Evolutionary conservation across 2,329 filamentous ascomycete species (phyloP), one percentile per base, ranked within the genome.

Genomic region (Graphilbum ipis-grandicollis): DNA sequence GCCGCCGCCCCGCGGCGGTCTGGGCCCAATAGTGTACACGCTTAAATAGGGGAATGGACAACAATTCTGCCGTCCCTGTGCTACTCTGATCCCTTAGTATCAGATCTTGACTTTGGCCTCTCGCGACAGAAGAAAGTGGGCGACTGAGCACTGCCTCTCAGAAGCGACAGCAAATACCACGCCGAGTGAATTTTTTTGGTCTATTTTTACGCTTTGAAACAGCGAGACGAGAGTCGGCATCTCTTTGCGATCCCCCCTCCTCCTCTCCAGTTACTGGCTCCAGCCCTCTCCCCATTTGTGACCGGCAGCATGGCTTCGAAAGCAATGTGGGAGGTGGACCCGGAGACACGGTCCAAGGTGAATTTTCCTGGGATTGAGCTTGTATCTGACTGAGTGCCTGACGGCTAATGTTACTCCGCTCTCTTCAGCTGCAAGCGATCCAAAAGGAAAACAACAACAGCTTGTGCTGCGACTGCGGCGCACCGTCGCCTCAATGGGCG

Each of bases 301-400:
- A n/a, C n/a, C n/a, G n/a, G n/a, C 47, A 49, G 47, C 39, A 72
- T 75, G 71, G 62, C 71, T 47, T 66, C 73, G 52, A 88, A 86
- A 61, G 72, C 68, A 47, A 88, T 93, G 80, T 98, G 90, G 90
- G 90, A 98, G 64, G 85, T 98, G 47, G 90, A 98, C 59, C 90
- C 90, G 34, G 88, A 96, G 66, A 96, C 88, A 43, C 75, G 84
- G 60, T 84, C 80, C 53, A 96, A 96, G 75, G 86, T 92, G 62
- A 49, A 57, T 41, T n/a, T 21, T 14, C 13, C 7, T 15, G 26
- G n/a, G 9, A 25, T 14, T 22, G 21, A 13, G 28, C 15, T n/a
- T n/a, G n/a, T n/a, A n/a, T n/a, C n/a, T n/a, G n/a, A n/a, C n/a
- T n/a, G n/a, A n/a, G n/a, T n/a, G n/a, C n/a, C n/a, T n/a, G n/a